Evolutionary conservation across 2,329 filamentous ascomycete species (phyloP).

Genomic region (Raffaelea deltoideospora): DNA sequence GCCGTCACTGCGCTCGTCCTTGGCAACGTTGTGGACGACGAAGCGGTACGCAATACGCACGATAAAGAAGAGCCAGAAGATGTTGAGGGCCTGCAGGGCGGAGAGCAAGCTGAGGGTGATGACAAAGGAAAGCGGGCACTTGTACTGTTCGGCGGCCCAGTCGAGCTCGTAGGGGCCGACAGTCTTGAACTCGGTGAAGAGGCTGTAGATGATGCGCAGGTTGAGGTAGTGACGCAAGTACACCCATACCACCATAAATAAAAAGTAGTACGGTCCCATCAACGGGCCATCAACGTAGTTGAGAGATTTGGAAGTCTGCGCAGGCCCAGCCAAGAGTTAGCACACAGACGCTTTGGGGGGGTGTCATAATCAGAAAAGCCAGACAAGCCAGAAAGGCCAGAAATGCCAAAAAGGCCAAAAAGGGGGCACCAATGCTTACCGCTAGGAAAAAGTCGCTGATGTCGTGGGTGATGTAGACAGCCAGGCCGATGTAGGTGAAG

Average conservation of each 20-base stretch:
- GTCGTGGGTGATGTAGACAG: conserved; percentile 89
- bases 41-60: conserved; percentile 60
- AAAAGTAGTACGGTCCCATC: conserved; percentile 68
- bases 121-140: conserved; percentile 53
- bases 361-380: background rate
- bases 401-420: conserved; percentile 5
- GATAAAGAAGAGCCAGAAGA: conserved; percentile 74
- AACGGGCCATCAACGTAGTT: conserved; percentile 76
- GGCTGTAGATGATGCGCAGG: conserved; percentile 58
- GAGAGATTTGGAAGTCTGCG: conserved; percentile 71
- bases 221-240: conserved; percentile 83
- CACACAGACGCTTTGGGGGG: background rate
- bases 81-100: conserved; percentile 56
- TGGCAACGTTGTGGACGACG: conserved; percentile 41
- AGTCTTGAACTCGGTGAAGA: conserved; percentile 61
- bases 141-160: conserved; percentile 65
- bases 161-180: conserved; percentile 62
- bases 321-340: conserved; percentile 1
- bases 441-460: conserved; percentile 93
- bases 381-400: background rate
- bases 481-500: conserved; percentile 87
- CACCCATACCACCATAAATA: conserved; percentile 74
- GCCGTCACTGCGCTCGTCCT: conserved; percentile 58
- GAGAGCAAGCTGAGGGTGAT: conserved; percentile 53
- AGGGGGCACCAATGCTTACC: conserved; percentile 42